Evolutionary conservation across 306 rosid species (phyloP).

Genomic region (Vigna nakashimae): DNA sequence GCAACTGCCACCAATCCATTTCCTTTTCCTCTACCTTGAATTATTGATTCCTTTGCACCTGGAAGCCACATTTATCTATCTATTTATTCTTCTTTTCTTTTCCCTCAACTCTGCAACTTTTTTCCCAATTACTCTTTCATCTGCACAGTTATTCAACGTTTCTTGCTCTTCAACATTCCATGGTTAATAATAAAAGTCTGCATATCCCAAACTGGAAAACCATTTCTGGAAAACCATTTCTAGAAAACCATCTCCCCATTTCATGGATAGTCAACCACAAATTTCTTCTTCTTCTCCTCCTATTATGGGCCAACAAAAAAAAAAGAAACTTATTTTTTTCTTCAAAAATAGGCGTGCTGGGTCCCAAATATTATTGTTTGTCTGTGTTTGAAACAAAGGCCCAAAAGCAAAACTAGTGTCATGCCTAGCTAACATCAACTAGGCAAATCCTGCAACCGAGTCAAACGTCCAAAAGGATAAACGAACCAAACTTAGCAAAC

Average conservation of each 20-base stretch:
- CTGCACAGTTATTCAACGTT: neutral
- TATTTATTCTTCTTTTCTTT: neutral
- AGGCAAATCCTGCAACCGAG: neutral
- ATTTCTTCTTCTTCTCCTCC: constrained; percentile 8
- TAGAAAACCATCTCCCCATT: constrained; percentile 37
- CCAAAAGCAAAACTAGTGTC: neutral
- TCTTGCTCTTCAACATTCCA: neutral
- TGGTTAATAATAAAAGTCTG: neutral
- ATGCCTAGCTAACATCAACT: neutral
- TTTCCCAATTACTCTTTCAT: neutral
- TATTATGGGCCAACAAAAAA: neutral
- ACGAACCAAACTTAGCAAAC: neutral
- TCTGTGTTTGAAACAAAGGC: neutral
- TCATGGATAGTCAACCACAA: constrained; percentile 41
- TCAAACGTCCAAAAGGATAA: neutral
- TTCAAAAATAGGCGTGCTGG: neutral
- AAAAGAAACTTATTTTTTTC: no score
- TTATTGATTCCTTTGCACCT: constrained; percentile 38
- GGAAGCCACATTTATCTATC: constrained; percentile 63
- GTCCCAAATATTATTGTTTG: neutral
- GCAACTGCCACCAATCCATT: constrained; percentile 85
- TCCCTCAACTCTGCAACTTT: neutral
- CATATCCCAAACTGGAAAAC: constrained; percentile 3
- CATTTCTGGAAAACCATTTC: constrained; percentile 15
- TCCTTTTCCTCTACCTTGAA: constrained; percentile 54